A percentile compares a stretch with the other conserved stretches of the same genome.
Evolutionary conservation across 2,329 filamentous ascomycete species (phyloP).

Genomic region (Gyromitra esculenta): DNA sequence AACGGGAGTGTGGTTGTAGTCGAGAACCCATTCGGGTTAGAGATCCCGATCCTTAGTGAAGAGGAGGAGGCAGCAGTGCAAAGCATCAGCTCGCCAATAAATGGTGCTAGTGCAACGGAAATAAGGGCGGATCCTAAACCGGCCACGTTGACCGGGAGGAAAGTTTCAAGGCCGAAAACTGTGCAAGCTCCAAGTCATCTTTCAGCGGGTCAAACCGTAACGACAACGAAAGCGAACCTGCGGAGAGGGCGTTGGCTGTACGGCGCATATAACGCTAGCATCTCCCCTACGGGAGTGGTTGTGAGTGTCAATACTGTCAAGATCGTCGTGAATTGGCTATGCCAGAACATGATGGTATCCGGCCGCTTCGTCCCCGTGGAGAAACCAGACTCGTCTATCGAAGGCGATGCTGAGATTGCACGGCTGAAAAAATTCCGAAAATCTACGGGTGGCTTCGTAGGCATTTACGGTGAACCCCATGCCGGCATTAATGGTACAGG

Average conservation of each 20-base stretch:
- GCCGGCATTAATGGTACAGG: slow-evolving; percentile 56
- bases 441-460: slow-evolving; percentile 59
- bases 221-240: slow-evolving; percentile 66
- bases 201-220: slow-evolving; percentile 63
- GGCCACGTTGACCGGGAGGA: slow-evolving; percentile 13
- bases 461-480: slow-evolving; percentile 58
- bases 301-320: slow-evolving; percentile 64
- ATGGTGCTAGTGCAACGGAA: slow-evolving; percentile 11
- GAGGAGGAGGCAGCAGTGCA: slow-evolving; percentile 51
- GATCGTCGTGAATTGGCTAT: slow-evolving; percentile 67
- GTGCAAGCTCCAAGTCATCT: slow-evolving; percentile 53
- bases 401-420: slow-evolving; percentile 61
- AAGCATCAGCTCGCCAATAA: slow-evolving; percentile 23
- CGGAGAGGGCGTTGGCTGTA: slow-evolving; percentile 66
- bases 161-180: slow-evolving; percentile 26
- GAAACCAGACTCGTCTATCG: slow-evolving; percentile 59
- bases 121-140: slow-evolving; percentile 5
- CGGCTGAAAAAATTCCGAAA: slow-evolving; percentile 60
- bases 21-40: slow-evolving; percentile 63
- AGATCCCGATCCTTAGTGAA: slow-evolving; percentile 59
- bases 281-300: slow-evolving; percentile 65
- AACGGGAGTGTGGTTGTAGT: slow-evolving; percentile 68
- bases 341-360: slow-evolving; percentile 61
- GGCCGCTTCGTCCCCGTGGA: slow-evolving; percentile 59
- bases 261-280: slow-evolving; percentile 65